Conservation (phyloP, 2,329 filamentous ascomycete genomes). For the Exserohilum rostratum region DNA sequence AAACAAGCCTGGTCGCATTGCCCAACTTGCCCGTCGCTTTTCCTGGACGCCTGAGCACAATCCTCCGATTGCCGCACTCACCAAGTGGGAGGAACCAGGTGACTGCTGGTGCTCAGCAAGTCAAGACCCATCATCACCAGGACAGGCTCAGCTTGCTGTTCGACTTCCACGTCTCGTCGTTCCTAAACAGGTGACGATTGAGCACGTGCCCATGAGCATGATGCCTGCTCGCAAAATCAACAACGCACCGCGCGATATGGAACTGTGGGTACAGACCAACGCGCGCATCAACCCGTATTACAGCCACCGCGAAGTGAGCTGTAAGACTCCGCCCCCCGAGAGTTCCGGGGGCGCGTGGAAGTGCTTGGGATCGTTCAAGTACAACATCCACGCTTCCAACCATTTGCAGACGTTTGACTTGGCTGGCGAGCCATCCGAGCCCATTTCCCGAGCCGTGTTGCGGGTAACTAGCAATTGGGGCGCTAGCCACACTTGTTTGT, state of each 20-base stretch:
- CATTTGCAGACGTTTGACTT: conserved; percentile 52
- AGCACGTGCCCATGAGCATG: conserved; percentile 52
- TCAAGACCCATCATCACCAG: conserved; percentile 53
- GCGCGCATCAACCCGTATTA: conserved; percentile 31
- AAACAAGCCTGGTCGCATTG: conserved; percentile 18
- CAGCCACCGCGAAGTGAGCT: conserved; percentile 20
- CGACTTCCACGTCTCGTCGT: conserved; percentile 44
- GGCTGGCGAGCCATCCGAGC: conserved; percentile 32
- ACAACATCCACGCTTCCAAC: conserved; percentile 51
- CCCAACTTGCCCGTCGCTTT: conserved; percentile 13
- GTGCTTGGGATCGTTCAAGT: conserved; percentile 50
- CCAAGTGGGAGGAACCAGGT: conserved; percentile 75
- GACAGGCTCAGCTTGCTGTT: conserved; percentile 70
- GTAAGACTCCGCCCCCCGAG: conserved; percentile 18
- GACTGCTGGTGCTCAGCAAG: conserved; percentile 82
- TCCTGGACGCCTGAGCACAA: conserved; percentile 32
- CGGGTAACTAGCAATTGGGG: conserved; percentile 54
- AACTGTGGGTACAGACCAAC: conserved; percentile 53
- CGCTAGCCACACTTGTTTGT: conserved; percentile 53
- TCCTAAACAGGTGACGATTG: conserved; percentile 52
- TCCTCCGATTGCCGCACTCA: conserved; percentile 64
- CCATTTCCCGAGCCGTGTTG: conserved; percentile 47
- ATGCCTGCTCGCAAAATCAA: conserved; percentile 45
- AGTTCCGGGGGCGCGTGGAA: conserved; percentile 35
- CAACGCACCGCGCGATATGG: conserved; percentile 51